phyloP scores from a whole-genome alignment of 106 monocot genomes.

The Posidonia australis region DNA sequence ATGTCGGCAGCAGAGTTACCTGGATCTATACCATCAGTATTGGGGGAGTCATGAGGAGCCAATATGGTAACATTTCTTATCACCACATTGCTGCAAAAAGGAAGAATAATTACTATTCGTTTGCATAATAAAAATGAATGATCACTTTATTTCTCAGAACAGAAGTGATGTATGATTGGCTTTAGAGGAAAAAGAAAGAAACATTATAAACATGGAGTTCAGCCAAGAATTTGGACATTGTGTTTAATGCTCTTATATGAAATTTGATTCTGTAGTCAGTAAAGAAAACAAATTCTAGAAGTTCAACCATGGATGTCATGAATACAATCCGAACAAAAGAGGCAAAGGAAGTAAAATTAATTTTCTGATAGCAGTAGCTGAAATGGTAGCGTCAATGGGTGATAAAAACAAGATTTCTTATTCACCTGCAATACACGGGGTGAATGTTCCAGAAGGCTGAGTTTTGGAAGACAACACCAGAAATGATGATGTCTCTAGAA shows the following conservation, averaged over 20 bases:
- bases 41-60: constrained; percentile 21
- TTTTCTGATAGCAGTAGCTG: too few relatives aligned
- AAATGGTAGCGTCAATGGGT: too few relatives aligned
- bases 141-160: neutral
- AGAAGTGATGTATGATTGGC: neutral
- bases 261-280: too few relatives aligned
- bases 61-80: constrained; percentile 18
- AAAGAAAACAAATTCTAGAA: too few relatives aligned
- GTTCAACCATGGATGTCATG: too few relatives aligned
- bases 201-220: neutral
- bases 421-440: constrained; percentile 89
- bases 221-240: too few relatives aligned
- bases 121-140: neutral
- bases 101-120: neutral
- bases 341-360: too few relatives aligned
- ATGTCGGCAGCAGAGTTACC: constrained; percentile 4
- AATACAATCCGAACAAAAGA: too few relatives aligned
- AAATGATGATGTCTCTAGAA: constrained; percentile 63
- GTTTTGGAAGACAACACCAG: constrained; percentile 64
- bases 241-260: too few relatives aligned
- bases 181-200: neutral
- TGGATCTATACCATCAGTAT: constrained; percentile 28
- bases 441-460: constrained; percentile 95
- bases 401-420: too few relatives aligned
- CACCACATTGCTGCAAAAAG: constrained; percentile 17